A percentile compares a stretch with the other conserved stretches of the same genome.
These are phyloP conservation scores for Prunus davidiana DNA, from an alignment of 306 rosid species.

Conservation along the genomic window DNA sequence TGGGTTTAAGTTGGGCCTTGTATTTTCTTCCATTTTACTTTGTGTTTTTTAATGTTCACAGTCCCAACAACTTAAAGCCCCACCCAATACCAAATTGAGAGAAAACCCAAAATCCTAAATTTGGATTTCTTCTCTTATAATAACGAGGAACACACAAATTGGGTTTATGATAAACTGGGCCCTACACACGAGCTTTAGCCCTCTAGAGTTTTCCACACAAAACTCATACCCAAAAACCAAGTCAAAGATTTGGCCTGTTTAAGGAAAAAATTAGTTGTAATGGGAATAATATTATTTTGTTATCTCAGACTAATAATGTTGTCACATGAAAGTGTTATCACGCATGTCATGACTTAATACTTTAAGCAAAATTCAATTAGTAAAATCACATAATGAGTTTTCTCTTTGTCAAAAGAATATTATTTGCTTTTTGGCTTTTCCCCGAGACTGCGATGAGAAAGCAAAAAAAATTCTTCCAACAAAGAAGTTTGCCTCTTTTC, in stretches of 20 bases:
- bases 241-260: no score
- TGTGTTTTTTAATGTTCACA: background rate
- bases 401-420: background rate
- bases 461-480: background rate
- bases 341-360: rapidly evolving
- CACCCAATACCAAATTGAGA: background rate
- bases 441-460: background rate
- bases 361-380: background rate
- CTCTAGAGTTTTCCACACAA: background rate
- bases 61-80: background rate
- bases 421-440: constrained; percentile 6
- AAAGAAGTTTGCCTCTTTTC: constrained; percentile 1
- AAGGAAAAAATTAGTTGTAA: no score
- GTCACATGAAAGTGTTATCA: rapidly evolving
- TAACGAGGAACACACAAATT: background rate
- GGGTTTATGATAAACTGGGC: background rate
- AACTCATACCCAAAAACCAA: background rate
- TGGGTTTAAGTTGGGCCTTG: background rate
- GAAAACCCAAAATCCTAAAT: background rate
- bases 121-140: background rate
- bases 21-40: background rate
- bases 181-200: background rate
- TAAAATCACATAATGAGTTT: background rate
- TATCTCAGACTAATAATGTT: rapidly evolving
- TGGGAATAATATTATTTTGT: no score